Evolutionary conservation across 805 yeast species (phyloP).

Genomic region (Metschnikowia drakensbergensis): DNA sequence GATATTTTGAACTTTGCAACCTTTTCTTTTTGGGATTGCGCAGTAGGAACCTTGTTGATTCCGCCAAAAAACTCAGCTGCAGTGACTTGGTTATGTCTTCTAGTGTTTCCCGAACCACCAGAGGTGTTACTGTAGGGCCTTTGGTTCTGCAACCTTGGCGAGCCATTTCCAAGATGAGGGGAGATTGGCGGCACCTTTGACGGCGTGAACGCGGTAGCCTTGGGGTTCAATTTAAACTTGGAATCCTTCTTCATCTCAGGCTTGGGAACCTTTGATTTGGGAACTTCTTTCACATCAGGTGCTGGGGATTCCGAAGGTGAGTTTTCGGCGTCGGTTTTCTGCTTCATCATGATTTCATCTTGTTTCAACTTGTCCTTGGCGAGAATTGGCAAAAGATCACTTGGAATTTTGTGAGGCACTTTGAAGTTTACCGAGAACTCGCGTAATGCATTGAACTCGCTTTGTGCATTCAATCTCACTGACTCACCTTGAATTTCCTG

Average conservation of each 20-base stretch:
- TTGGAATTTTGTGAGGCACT: slow-evolving; percentile 57
- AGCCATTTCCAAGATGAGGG: slow-evolving; percentile 30
- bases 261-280: slow-evolving; percentile 3
- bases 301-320: background rate
- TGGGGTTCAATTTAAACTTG: slow-evolving; percentile 65
- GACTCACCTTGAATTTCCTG: slow-evolving; percentile 29
- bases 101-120: slow-evolving; percentile 16
- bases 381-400: slow-evolving; percentile 64
- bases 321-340: slow-evolving; percentile 13
- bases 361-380: slow-evolving; percentile 66
- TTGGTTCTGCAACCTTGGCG: slow-evolving; percentile 32
- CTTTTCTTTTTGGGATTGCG: slow-evolving; percentile 33
- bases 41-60: slow-evolving; percentile 34
- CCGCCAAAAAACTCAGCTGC: slow-evolving; percentile 44
- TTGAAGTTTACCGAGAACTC: slow-evolving; percentile 82
- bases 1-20: slow-evolving; percentile 35
- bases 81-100: slow-evolving; percentile 36
- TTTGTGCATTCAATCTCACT: slow-evolving; percentile 47
- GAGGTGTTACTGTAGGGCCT: slow-evolving; percentile 28
- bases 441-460: slow-evolving; percentile 64
- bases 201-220: slow-evolving; percentile 65
- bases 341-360: slow-evolving; percentile 51
- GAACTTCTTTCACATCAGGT: slow-evolving; percentile 3
- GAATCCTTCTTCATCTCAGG: slow-evolving; percentile 10
- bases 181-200: slow-evolving; percentile 25